Evolutionary conservation across 257 asterid species (phyloP).

Genomic region (Handroanthus guayacan): DNA sequence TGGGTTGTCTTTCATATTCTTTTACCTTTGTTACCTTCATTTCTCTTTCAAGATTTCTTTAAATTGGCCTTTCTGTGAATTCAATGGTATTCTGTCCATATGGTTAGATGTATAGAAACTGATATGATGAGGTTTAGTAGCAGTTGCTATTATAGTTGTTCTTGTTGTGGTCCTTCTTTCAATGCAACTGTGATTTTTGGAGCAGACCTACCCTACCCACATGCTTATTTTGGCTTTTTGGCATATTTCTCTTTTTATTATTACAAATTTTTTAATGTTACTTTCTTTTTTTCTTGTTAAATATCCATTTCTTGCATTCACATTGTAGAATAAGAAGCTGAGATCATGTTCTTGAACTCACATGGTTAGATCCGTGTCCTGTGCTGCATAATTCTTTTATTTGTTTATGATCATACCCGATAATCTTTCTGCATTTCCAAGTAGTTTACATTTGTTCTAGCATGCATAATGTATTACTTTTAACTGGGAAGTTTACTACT

Average conservation of each 20-base stretch:
- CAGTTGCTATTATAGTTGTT: constrained; percentile 40
- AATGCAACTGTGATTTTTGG: constrained; percentile 40
- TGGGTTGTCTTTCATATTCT: constrained; percentile 48
- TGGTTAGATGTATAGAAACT: neutral
- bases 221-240: constrained; percentile 22
- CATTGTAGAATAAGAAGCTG: constrained; percentile 8
- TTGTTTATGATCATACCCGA: constrained; percentile 18
- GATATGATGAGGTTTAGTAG: constrained; percentile 41
- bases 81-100: constrained; percentile 9
- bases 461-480: no score
- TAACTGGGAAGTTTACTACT: neutral
- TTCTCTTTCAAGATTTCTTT: constrained; percentile 26
- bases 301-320: constrained; percentile 6
- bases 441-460: neutral
- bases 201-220: constrained; percentile 59
- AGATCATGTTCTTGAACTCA: constrained; percentile 31
- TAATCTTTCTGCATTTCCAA: constrained; percentile 11
- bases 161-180: constrained; percentile 55
- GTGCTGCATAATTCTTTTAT: constrained; percentile 23
- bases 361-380: constrained; percentile 51
- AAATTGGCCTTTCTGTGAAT: constrained; percentile 37
- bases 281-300: neutral
- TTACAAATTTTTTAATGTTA: constrained; percentile 2
- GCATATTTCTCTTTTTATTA: neutral
- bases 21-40: neutral